Conservation (phyloP, 2,329 filamentous ascomycete species). For the Periconia sp. region DNA sequence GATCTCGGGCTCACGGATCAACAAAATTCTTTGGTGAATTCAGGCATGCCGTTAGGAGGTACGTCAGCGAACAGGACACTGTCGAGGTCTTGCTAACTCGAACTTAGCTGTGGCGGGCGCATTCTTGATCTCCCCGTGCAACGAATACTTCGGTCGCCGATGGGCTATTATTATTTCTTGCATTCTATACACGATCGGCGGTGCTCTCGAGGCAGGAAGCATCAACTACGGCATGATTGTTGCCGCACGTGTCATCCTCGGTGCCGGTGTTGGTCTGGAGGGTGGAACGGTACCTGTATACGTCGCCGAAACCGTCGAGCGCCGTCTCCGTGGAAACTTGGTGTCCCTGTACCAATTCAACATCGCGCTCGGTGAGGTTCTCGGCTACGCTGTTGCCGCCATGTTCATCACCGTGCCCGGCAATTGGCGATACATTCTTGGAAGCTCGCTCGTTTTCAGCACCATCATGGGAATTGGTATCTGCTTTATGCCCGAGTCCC, state of each 20-base stretch:
- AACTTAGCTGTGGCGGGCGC: conserved; percentile 68
- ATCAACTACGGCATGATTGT: conserved; percentile 76
- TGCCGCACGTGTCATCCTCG: conserved; percentile 70
- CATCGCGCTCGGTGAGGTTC: conserved; percentile 75
- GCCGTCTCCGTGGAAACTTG: conserved; percentile 71
- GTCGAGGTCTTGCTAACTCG: conserved; percentile 3
- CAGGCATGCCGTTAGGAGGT: conserved; percentile 71
- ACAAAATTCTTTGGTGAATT: conserved; percentile 71
- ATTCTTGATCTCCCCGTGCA: conserved; percentile 68
- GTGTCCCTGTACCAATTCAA: conserved; percentile 79
- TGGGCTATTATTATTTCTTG: conserved; percentile 74
- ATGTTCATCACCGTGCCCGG: conserved; percentile 74
- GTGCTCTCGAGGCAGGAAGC: conserved; percentile 69
- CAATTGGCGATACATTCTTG: conserved; percentile 77
- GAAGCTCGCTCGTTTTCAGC: conserved; percentile 73
- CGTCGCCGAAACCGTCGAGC: conserved; percentile 74
- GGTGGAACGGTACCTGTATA: conserved; percentile 78
- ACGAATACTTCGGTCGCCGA: conserved; percentile 71
- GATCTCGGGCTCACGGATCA: conserved; percentile 61
- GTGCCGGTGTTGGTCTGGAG: conserved; percentile 73
- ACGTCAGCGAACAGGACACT: conserved; percentile 2
- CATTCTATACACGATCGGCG: conserved; percentile 73
- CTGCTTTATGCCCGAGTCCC: conserved; percentile 73
- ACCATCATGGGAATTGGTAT: conserved; percentile 68
- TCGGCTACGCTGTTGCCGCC: conserved; percentile 74